phyloP scores from a whole-genome alignment of 495 filamentous ascomycete genomes.

The Penicillium nucicola region DNA sequence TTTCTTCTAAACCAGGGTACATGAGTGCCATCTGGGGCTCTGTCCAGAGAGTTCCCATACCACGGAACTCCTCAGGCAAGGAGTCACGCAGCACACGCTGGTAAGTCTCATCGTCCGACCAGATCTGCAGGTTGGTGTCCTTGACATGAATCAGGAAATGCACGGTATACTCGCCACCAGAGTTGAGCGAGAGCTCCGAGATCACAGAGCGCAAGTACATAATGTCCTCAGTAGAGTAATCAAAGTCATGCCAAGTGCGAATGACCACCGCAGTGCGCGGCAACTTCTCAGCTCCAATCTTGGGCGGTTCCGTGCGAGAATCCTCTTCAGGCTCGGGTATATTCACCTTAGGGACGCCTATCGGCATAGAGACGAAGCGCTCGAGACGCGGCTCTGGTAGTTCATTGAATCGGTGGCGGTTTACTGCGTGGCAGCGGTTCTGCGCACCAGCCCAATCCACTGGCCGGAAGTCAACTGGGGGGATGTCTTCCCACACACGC shows the following conservation, averaged over 20 bases:
- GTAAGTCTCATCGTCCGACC: slow-evolving; percentile 62
- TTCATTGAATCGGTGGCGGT: slow-evolving; percentile 67
- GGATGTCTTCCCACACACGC: slow-evolving; percentile 64
- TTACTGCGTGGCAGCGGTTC: slow-evolving; percentile 63
- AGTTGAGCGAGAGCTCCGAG: slow-evolving; percentile 58
- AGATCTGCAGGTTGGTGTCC: slow-evolving; percentile 61
- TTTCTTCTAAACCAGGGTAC: slow-evolving; percentile 79
- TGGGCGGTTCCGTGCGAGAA: slow-evolving; percentile 6
- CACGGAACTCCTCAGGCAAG: slow-evolving; percentile 82
- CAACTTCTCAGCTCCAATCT: slow-evolving; percentile 32
- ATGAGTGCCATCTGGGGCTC: slow-evolving; percentile 85
- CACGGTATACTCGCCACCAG: slow-evolving; percentile 60
- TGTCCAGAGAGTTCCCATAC: slow-evolving; percentile 87
- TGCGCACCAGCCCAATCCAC: slow-evolving; percentile 77
- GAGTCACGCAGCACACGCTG: slow-evolving; percentile 63
- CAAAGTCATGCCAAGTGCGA: slow-evolving; percentile 61
- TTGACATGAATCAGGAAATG: slow-evolving; percentile 69
- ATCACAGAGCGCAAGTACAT: slow-evolving; percentile 57
- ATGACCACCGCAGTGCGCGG: slow-evolving; percentile 60
- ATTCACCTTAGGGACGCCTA: slow-evolving; percentile 27
- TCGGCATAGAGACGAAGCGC: slow-evolving; percentile 44
- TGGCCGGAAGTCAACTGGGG: slow-evolving; percentile 68
- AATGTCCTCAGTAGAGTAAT: slow-evolving; percentile 50
- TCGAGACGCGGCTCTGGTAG: slow-evolving; percentile 38
- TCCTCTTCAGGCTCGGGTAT: slow-evolving; percentile 7